Evolutionary conservation across 176 grass and related monocot species (phyloP), one percentile per base, ranked within the genome.

Genomic region (Musa acuminata): DNA sequence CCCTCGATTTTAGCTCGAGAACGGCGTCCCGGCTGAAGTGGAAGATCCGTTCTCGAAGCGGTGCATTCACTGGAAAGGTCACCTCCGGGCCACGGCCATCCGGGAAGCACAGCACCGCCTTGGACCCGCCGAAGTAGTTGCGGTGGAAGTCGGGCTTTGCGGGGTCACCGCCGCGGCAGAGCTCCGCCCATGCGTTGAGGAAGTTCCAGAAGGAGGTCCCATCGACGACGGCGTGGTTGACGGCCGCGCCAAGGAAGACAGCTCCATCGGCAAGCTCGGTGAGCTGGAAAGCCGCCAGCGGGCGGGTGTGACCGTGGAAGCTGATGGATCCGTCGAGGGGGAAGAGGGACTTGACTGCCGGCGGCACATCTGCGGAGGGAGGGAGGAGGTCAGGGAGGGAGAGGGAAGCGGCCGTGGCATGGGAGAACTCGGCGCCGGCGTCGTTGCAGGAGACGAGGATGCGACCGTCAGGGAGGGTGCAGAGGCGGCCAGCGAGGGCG

Each of bases 191-290:
- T 52, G 84, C 69, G 74, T 98, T 98, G 25, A 89, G 89, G 78
- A 98, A 91, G 79, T 93, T 82, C 94, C 94, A 98, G 51, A 98
- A 93, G 43, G 90, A 98, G 70, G 94, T 98, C 2, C 90, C 94
- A 73, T 98, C 94, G 22, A 91, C 86, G 78, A 93, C 78, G 43
- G 90, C 87, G 84, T 98, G 94, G 84, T 83, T 91, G 69, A 89
- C 84, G 55, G 77, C 77, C 75, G 86, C 81, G 74, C 88, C 94
- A 52, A 98, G 86, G 80, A 98, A 98, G 69, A 98, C 72, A 76
- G 78, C 79, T 62, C 88, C 87, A 57, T 98, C 90, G 0, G 84
- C 80, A 9, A 98, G 90, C 78, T 87, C 88, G 21, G 94, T 98
- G 67, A 98, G 81, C 82, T 93, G 90, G 77, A 93, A 93, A 66